Percentiles rank a stretch among this genome's conserved stretches.
Conservation (phyloP, 1,284 basidiomycete species). For the Neonothopanus nambi region DNA sequence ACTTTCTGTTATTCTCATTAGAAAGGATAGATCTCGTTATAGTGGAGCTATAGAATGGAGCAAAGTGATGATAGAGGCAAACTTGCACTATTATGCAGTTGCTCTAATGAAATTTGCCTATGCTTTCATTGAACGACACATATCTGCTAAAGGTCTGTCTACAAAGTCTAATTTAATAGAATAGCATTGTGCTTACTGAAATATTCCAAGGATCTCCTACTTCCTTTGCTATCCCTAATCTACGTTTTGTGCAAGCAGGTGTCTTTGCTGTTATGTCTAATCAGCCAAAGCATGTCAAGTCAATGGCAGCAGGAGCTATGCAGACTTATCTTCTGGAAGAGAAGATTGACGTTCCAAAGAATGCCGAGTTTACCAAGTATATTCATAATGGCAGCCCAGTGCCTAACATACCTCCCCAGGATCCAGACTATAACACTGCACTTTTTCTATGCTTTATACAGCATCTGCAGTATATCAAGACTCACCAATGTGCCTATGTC, state of each 20-base stretch:
- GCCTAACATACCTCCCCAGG: neutral
- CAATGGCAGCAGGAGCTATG: neutral
- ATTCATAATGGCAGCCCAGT: conserved; percentile 11
- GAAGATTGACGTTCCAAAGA: neutral
- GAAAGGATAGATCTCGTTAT: neutral
- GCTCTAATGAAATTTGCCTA: neutral
- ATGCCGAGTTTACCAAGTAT: conserved; percentile 9
- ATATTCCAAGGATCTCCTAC: neutral
- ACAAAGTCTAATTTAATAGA: too few relatives aligned
- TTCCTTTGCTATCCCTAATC: neutral
- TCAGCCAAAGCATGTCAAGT: neutral
- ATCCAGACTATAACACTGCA: conserved; percentile 6
- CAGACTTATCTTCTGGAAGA: conserved; percentile 10
- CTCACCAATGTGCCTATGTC: conserved; percentile 1
- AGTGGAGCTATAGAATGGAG: neutral
- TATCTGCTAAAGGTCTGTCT: neutral
- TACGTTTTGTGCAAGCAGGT: conserved; percentile 1
- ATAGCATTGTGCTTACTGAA: too few relatives aligned
- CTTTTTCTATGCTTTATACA: conserved; percentile 10
- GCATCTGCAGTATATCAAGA: conserved; percentile 13
- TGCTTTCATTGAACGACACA: conserved; percentile 1
- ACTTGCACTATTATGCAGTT: conserved; percentile 1
- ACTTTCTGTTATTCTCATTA: too few relatives aligned
- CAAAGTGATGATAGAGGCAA: neutral
- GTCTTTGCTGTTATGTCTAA: neutral